phyloP scores from a whole-genome alignment of 2,329 filamentous ascomycete species.

The Ustilaginoidea virens region DNA sequence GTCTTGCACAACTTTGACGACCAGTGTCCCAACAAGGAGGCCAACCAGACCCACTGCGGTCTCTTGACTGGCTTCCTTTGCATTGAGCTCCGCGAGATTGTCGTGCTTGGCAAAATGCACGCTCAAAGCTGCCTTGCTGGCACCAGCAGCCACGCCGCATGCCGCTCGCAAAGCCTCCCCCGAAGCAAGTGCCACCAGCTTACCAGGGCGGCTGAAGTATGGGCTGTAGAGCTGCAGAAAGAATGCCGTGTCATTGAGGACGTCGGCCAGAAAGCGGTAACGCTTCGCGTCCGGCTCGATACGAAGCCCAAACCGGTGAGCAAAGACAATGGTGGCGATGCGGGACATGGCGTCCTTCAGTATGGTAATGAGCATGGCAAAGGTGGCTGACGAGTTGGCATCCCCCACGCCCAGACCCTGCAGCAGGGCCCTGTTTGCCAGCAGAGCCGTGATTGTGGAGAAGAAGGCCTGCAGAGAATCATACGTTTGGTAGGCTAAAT shows the following conservation, averaged over 20 bases:
- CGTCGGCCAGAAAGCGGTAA: conserved; percentile 72
- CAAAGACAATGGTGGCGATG: conserved; percentile 74
- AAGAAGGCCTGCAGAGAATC: conserved; percentile 78
- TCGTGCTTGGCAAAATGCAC: conserved; percentile 80
- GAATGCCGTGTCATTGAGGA: conserved; percentile 79
- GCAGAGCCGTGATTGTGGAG: conserved; percentile 62
- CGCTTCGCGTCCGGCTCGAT: conserved; percentile 85
- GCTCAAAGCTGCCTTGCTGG: conserved; percentile 78
- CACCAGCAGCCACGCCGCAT: conserved; percentile 81
- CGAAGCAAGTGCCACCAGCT: conserved; percentile 32
- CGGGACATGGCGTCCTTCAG: conserved; percentile 69
- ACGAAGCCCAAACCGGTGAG: conserved; percentile 63
- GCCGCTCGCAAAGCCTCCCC: conserved; percentile 41
- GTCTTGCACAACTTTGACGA: conserved; percentile 62
- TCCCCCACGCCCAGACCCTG: conserved; percentile 72
- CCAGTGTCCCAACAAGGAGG: conserved; percentile 68
- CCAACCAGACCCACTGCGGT: conserved; percentile 81
- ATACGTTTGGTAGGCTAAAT: conserved; percentile 54
- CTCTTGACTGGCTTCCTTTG: conserved; percentile 89
- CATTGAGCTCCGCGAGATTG: conserved; percentile 86
- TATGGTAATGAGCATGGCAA: conserved; percentile 68
- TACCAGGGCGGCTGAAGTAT: conserved; percentile 41
- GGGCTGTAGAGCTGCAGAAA: conserved; percentile 75
- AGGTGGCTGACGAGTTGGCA: conserved; percentile 61
- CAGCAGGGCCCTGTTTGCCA: conserved; percentile 71